Base-by-base conservation (phyloP, 345 rosid genomes). In the Citrus sinensis region DNA sequence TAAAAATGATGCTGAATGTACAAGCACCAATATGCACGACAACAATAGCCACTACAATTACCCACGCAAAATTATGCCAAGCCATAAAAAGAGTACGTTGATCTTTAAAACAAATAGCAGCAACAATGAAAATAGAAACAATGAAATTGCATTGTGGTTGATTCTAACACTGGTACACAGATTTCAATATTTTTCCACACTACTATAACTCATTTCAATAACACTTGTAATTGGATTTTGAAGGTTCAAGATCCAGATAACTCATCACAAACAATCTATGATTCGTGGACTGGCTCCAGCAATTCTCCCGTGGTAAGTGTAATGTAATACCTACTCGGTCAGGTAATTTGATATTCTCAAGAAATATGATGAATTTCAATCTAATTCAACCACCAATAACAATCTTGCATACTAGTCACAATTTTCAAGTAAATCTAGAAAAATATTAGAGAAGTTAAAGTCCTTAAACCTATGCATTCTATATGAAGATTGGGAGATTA, bases 231-330 rank as follows among this genome's bases (percentile, higher is more conserved):
- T 42, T 77, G 51, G 58, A 69, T 78, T 80, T 62, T 85, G 72
- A 79, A 92, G 97, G 92, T 94, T 80, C 83, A 51, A 81, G 94
- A 94, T 83, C 97, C 96, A 68, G 93, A 92, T 62, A 90, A 92
- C 82, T 79, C 91, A 72, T 87, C 92, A 65, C 92, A 80, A 79
- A 89, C 92, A 73, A 71, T 94, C 73, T 92, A 91, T 17, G 89
- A 92, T 32, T 86, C 89, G 2, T 91, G 96, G 98, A 49, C 79
- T 62, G 86, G 84, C 67, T 84, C 89, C 71, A 80, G 30, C 46
- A 78, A 71, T 78, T 84, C 88, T 80, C 82, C 89, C 1, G 68
- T 1, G 88, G 96, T 90, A 88, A 86, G 90, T 46, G 58, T 19
- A 72, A 83, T 29, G 19, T 10, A 19, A 34, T 58, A 32, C n/a